phyloP scores from a whole-genome alignment of 1,139 yeast species.

The Scheffersomyces cryptocercus region DNA sequence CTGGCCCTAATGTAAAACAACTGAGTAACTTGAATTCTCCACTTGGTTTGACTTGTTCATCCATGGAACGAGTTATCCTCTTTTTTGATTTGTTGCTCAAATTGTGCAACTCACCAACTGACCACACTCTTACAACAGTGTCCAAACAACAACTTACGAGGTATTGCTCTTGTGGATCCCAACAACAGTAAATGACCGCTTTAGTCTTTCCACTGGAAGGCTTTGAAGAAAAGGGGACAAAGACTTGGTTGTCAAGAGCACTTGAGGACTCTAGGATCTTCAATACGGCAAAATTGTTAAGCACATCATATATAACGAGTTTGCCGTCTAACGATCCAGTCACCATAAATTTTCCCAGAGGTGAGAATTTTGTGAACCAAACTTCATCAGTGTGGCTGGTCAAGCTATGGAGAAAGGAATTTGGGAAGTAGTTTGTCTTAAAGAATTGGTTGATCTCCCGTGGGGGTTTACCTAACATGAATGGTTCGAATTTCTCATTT shows the following conservation, averaged over 20 bases:
- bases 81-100: conserved; percentile 20
- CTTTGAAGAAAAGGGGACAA: conserved; percentile 27
- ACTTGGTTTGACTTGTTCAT: conserved; percentile 4
- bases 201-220: conserved; percentile 27
- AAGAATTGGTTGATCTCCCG: conserved; percentile 8
- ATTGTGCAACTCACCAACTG: conserved; percentile 38
- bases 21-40: conserved; percentile 22
- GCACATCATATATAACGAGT: conserved; percentile 67
- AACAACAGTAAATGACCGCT: conserved; percentile 66
- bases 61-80: conserved; percentile 28
- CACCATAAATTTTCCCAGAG: conserved; percentile 72
- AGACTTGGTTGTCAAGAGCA: conserved; percentile 28
- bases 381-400: conserved; percentile 70
- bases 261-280: conserved; percentile 35
- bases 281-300: conserved; percentile 49
- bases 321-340: conserved; percentile 74
- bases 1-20: conserved; percentile 44
- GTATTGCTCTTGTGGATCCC: conserved; percentile 74
- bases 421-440: conserved; percentile 44
- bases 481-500: conserved; percentile 1
- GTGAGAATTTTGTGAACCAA: conserved; percentile 81
- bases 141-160: conserved; percentile 71
- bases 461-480: conserved; percentile 9
- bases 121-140: conserved; percentile 68
- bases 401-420: conserved; percentile 38